Conservation (phyloP, 2,329 filamentous ascomycete genomes). For the Huntiella savannae region DNA sequence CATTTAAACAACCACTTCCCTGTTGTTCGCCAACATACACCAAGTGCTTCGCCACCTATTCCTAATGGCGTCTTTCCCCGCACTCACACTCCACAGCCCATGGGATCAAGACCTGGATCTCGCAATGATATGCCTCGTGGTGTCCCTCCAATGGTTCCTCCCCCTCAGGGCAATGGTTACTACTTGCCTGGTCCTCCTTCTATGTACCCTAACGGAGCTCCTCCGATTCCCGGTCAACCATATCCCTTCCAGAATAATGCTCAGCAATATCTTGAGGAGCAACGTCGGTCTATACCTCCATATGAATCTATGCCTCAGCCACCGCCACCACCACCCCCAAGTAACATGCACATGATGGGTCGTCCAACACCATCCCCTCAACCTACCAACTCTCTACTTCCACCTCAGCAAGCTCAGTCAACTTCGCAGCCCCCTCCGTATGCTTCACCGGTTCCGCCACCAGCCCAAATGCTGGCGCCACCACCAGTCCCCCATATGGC, state of each 20-base stretch:
- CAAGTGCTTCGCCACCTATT: constrained; percentile 77
- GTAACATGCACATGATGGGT: constrained; percentile 17
- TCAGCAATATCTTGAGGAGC: constrained; percentile 58
- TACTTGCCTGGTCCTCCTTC: constrained; percentile 12
- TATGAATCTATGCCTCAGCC: constrained; percentile 25
- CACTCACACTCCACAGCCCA: constrained; percentile 14
- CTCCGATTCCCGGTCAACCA: constrained; percentile 3
- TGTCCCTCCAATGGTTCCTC: constrained; percentile 11
- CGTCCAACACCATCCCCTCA: constrained; percentile 40
- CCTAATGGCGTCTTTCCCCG: constrained; percentile 44
- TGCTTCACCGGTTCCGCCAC: constrained; percentile 35
- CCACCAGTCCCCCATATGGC: constrained; percentile 24
- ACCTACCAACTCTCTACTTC: constrained; percentile 33
- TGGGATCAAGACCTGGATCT: constrained; percentile 15
- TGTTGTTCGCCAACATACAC: constrained; percentile 64
- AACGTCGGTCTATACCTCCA: constrained; percentile 47
- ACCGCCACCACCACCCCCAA: constrained; percentile 22
- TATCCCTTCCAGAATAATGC: constrained; percentile 25
- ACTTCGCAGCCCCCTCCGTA: constrained; percentile 25
- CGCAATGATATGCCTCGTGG: constrained; percentile 19
- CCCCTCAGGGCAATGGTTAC: constrained; percentile 15
- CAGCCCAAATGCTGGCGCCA: constrained; percentile 18
- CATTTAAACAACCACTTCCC: constrained; percentile 51
- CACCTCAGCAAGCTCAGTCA: constrained; percentile 17
- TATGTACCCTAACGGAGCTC: constrained; percentile 16